Evolutionary conservation across 805 yeast species (phyloP).

Genomic region (Ogataea pini): DNA sequence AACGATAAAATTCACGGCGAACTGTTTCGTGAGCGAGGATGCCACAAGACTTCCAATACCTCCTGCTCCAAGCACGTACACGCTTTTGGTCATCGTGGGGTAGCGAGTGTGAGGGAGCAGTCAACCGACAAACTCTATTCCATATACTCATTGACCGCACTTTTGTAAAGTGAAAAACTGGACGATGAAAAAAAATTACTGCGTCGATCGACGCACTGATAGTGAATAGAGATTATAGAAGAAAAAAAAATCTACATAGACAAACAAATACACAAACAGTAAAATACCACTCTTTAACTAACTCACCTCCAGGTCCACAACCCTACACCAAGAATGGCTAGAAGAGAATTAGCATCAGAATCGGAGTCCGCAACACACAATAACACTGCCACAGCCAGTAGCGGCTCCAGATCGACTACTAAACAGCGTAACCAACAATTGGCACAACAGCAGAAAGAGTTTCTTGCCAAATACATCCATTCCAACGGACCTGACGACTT

Average conservation of each 20-base stretch:
- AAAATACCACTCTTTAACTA: too few species aligned
- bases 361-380: constrained; percentile 19
- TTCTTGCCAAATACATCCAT: constrained; percentile 64
- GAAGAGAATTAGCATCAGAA: constrained; percentile 25
- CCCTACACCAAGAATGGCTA: too few species aligned
- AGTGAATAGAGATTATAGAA: too few species aligned
- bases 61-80: constrained; percentile 38
- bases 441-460: constrained; percentile 70
- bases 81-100: constrained; percentile 11
- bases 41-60: constrained; percentile 37
- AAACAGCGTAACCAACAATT: constrained; percentile 61
- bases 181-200: background rate
- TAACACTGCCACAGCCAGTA: constrained; percentile 1
- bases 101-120: background rate
- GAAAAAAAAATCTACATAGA: too few species aligned
- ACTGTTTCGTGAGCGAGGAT: constrained; percentile 22
- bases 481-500: constrained; percentile 70
- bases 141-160: too few species aligned
- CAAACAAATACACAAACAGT: too few species aligned
- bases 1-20: constrained; percentile 29
- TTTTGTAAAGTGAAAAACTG: background rate
- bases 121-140: too few species aligned
- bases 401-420: constrained; percentile 45
- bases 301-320: too few species aligned
- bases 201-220: constrained; percentile 4